Percentiles rank a stretch among this genome's conserved stretches.
Conservation (phyloP, 1,284 basidiomycete genomes). For the Gomphus bonarii region DNA sequence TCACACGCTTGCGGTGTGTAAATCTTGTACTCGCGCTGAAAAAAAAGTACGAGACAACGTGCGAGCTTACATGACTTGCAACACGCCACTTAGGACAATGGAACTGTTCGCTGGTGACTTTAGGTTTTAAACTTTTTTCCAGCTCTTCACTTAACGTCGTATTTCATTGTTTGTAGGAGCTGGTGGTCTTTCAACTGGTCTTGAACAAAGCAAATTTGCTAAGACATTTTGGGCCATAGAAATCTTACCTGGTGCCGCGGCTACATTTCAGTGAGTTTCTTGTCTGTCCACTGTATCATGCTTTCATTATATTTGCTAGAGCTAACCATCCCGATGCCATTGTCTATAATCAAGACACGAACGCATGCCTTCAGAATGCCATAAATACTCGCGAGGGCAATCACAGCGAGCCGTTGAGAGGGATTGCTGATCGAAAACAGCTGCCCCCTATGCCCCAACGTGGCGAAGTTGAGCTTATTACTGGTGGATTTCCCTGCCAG, state of each 20-base stretch:
- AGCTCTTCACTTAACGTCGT: background rate
- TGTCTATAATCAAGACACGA: constrained; percentile 57
- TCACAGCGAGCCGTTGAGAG: constrained; percentile 27
- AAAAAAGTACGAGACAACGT: constrained; percentile 20
- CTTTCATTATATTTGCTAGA: constrained; percentile 25
- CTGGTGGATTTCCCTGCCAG: constrained; percentile 65
- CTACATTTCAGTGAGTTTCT: constrained; percentile 40
- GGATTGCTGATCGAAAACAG: constrained; percentile 21
- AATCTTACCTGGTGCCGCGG: constrained; percentile 47
- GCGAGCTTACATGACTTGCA: constrained; percentile 22
- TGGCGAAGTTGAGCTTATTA: constrained; percentile 59
- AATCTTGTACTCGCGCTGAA: constrained; percentile 27
- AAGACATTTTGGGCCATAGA: constrained; percentile 60
- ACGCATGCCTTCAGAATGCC: constrained; percentile 36
- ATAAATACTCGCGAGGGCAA: constrained; percentile 35
- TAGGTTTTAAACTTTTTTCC: background rate
- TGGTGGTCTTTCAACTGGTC: constrained; percentile 57
- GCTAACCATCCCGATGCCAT: constrained; percentile 43
- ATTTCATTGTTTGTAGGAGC: constrained; percentile 35
- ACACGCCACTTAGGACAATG: constrained; percentile 39
- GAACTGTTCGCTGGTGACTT: constrained; percentile 54
- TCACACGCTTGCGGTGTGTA: constrained; percentile 25
- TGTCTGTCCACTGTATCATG: background rate
- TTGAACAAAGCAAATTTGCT: constrained; percentile 46
- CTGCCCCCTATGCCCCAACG: constrained; percentile 42